Base-by-base conservation (phyloP, 1,139 yeast species). In the Yamadazyma dushanensis region DNA sequence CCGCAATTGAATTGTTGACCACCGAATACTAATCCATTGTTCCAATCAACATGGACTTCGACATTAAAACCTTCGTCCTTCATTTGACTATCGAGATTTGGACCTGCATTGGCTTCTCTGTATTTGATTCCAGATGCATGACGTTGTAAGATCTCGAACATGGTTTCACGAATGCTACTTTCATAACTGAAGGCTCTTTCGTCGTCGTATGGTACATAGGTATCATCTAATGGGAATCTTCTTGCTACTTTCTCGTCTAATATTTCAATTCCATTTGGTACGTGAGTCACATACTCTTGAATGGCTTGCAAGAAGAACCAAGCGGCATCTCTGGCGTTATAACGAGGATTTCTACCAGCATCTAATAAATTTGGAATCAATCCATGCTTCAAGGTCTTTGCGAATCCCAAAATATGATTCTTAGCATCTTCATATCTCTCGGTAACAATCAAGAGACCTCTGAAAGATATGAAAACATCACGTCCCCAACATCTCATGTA, bases 401-500 rank as follows among this genome's bases (percentile, higher is more conserved):
- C 97, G 70, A 89, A 92, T 5, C 84, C 87, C 36, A 90, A 63
- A 43, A 92, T 87, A 54, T 92, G 97, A 32, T 65, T 61, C 50
- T 73, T 81, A 1, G 97, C 97, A 39, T 83, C 92, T 3, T 83
- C 86, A 51, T 57, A 78, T 39, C 97, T 71, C 11, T 84, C 94
- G 0, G 96, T 76, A 1, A 84, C 82, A 26, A 90, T 63, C 42
- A 89, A 63, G 33, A 90, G 68, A 0, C 98, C 98, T 45, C 96
- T 70, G 38, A 85, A 71, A 0, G 96, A 76, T 38, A 92, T 83
- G 55, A 92, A 92, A 2, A 89, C 95, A 62, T 92, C 98, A 55
- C 98, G 76, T 20, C 98, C 98, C 98, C 98, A 92, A 57, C 97
- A 88, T 60, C 98, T 75, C 96, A 90, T 89, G 58, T 86, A 89